Percentiles rank a stretch among this genome's conserved stretches.
phyloP scores from a whole-genome alignment of 2,329 filamentous ascomycete genomes.

The Septoria petroselini region DNA sequence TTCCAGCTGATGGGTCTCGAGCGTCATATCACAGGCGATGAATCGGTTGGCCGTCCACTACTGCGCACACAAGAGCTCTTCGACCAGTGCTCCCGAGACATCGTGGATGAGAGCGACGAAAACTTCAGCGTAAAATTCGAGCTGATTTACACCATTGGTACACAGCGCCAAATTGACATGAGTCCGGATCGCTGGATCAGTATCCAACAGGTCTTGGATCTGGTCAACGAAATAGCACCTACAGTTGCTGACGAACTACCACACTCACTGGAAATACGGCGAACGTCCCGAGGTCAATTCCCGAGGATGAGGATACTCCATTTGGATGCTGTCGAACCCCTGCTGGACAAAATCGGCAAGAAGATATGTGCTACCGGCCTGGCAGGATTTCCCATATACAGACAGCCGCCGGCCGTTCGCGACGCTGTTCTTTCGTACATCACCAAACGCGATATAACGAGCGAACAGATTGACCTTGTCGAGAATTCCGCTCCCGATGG shows the following conservation, averaged over 20 bases:
- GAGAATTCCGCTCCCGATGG: conserved; percentile 16
- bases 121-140: conserved; percentile 44
- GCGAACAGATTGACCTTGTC: conserved; percentile 11
- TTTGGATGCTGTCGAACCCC: conserved; percentile 42
- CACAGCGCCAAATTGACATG: conserved; percentile 42
- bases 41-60: conserved; percentile 42
- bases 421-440: conserved; percentile 26
- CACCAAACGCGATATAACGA: conserved; percentile 18
- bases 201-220: conserved; percentile 38
- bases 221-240: conserved; percentile 25
- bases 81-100: conserved; percentile 46
- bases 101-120: conserved; percentile 61
- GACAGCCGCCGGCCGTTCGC: conserved; percentile 18
- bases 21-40: conserved; percentile 51
- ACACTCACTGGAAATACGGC: conserved; percentile 16
- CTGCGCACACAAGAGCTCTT: neutral
- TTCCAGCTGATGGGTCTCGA: conserved; percentile 63
- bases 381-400: conserved; percentile 21
- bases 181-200: conserved; percentile 43
- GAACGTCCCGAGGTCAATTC: conserved; percentile 39
- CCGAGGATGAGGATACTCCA: conserved; percentile 58
- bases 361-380: conserved; percentile 37
- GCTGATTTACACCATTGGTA: conserved; percentile 46
- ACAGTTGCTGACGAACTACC: conserved; percentile 15
- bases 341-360: conserved; percentile 36